Base-by-base conservation (phyloP, 805 yeast species). In the Blastobotrys americana region DNA sequence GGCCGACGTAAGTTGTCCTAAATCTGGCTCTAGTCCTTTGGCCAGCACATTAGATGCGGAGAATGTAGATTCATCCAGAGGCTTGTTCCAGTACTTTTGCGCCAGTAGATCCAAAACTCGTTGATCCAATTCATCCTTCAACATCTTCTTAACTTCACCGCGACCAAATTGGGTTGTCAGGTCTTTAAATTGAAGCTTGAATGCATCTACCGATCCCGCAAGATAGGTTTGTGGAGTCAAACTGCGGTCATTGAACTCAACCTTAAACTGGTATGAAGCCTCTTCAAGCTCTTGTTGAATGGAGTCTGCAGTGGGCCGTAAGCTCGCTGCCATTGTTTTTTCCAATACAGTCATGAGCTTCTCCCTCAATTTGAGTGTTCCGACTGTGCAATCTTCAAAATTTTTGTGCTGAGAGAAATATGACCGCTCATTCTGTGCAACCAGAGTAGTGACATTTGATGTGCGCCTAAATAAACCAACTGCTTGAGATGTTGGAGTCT, bases 221-320 rank as follows among this genome's bases (percentile, higher is more conserved):
- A 93, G 72, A 59, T 93, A 93, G 47, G 95, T 86, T 57, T 88
- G 93, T 13, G 97, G 95, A 0, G 99, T 93, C 51, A 93, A 71
- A 28, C 83, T 85, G 43, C 97, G 77, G 64, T 93, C 99, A 60
- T 93, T 93, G 65, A 88, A 93, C 63, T 93, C 97, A 19, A 93
- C 99, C 62, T 93, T 93, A 68, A 87, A 93, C 60, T 82, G 80
- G 61, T 93, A 93, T 1, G 93, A 69, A 0, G 97, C 78, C 56
- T 94, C 98, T 61, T 94, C 99, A 37, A 89, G 73, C 63, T 93
- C 98, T 57, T 80, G 89, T 49, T 84, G 85, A 42, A 93, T 90
- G 4, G 89, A 73, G 38, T 75, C 71, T 43, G 87, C 86, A 10
- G 97, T 88, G 19, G 98, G 97, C 51, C 80, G 81, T 45, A 93